A percentile compares a stretch with the other conserved stretches of the same genome.
Conservation (phyloP, 1,139 yeast genomes). For the Geotrichum phurueaensis region DNA sequence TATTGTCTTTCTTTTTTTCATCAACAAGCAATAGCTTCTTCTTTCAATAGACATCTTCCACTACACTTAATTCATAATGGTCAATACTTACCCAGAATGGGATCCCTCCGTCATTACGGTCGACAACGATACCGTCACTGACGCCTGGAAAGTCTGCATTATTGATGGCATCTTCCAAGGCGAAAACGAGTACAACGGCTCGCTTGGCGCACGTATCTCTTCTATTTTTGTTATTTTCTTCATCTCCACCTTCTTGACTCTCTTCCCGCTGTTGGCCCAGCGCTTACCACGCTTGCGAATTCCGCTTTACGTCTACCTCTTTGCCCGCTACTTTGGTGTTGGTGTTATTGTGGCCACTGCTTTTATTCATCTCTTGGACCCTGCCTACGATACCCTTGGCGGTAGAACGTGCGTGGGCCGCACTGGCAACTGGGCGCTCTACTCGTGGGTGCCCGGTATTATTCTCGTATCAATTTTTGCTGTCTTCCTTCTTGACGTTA, state of each 20-base stretch:
- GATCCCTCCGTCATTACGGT: slow-evolving; percentile 9
- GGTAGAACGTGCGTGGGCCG: slow-evolving; percentile 12
- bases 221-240: slow-evolving; percentile 62
- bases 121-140: slow-evolving; percentile 5
- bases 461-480: slow-evolving; percentile 7
- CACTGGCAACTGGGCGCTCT: slow-evolving; percentile 12
- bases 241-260: slow-evolving; percentile 50
- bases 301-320: slow-evolving; percentile 56
- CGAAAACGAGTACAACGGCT: slow-evolving; percentile 38
- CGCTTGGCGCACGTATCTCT: slow-evolving; percentile 62
- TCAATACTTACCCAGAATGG: slow-evolving; percentile 3
- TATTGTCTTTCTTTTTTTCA: neutral
- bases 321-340: slow-evolving; percentile 68
- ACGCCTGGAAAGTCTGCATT: slow-evolving; percentile 13
- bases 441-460: slow-evolving; percentile 13
- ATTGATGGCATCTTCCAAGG: slow-evolving; percentile 11
- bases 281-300: slow-evolving; percentile 26
- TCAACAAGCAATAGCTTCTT: too few species aligned
- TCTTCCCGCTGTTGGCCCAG: slow-evolving; percentile 37
- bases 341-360: slow-evolving; percentile 79
- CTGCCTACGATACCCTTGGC: slow-evolving; percentile 11
- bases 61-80: slow-evolving; percentile 1
- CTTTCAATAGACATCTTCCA: neutral
- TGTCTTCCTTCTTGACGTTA: slow-evolving; percentile 8
- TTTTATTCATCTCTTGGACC: slow-evolving; percentile 59